A percentile compares a stretch with the other conserved stretches of the same genome.
These are phyloP conservation scores for Eucalyptus virginea DNA, from an alignment of 345 rosid genomes.

Conservation along the genomic window DNA sequence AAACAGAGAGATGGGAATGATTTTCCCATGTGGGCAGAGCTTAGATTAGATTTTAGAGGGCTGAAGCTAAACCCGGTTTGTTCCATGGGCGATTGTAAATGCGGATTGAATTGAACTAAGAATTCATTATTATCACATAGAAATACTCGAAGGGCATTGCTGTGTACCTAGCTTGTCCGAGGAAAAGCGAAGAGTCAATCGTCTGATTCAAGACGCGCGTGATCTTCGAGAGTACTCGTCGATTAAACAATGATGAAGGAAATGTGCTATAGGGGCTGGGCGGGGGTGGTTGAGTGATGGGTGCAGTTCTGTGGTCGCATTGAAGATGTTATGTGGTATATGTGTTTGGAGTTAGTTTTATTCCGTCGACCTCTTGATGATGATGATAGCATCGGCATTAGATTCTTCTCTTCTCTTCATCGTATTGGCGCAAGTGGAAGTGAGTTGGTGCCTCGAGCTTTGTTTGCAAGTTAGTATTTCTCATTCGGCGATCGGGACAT, in stretches of 20 bases:
- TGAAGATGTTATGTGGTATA: background rate
- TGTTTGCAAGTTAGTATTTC: constrained; percentile 3
- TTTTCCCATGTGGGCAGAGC: background rate
- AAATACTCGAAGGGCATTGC: background rate
- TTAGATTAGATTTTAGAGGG: background rate
- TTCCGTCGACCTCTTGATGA: background rate
- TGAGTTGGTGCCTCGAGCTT: constrained; percentile 5
- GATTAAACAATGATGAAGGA: background rate
- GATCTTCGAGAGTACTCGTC: background rate
- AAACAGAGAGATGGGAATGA: background rate
- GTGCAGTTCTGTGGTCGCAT: background rate
- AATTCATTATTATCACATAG: background rate
- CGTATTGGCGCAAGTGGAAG: constrained; percentile 8
- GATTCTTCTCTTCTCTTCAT: background rate
- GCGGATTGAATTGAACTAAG: background rate
- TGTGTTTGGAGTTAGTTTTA: background rate
- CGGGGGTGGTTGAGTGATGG: background rate
- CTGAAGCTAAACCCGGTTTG: background rate
- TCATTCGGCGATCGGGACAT: background rate
- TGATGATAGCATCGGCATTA: background rate
- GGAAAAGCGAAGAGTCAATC: background rate
- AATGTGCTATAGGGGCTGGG: background rate
- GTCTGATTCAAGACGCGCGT: background rate
- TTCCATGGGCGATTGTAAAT: background rate
- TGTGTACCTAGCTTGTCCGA: background rate